These are phyloP conservation scores for Solanum chmielewskii DNA, from an alignment of 257 asterid species.

Conservation along the genomic window DNA sequence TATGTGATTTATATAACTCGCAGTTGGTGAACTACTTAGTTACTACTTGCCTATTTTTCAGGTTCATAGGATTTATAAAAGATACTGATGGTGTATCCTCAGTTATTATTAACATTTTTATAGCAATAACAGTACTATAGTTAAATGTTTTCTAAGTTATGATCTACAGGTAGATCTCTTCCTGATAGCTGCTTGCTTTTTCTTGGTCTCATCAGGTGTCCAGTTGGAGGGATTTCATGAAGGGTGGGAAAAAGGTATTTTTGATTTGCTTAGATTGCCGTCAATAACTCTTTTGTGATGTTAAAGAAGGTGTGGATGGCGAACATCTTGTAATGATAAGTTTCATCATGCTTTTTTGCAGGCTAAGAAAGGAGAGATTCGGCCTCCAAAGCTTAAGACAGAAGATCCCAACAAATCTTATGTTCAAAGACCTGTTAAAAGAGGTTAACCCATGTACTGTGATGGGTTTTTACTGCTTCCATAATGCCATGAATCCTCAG, in stretches of 20 bases:
- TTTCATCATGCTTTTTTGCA: constrained; percentile 2
- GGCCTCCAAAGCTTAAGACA: constrained; percentile 97
- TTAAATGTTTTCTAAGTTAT: neutral
- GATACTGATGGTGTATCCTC: neutral
- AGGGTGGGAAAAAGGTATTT: constrained; percentile 90
- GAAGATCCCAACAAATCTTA: constrained; percentile 99
- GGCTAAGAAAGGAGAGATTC: constrained; percentile 92
- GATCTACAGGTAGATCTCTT: neutral
- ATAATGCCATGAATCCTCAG: neutral
- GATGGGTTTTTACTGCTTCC: neutral
- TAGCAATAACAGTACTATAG: neutral
- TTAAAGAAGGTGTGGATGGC: neutral
- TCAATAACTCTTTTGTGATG: neutral
- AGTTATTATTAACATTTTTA: neutral
- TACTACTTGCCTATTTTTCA: neutral
- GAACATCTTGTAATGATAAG: neutral
- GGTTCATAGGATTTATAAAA: neutral
- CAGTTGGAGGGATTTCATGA: constrained; percentile 98
- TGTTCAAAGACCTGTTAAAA: constrained; percentile 90
- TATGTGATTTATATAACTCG: neutral
- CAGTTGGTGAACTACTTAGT: neutral
- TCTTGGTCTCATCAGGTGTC: constrained; percentile 48
- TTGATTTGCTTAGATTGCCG: neutral
- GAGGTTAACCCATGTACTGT: constrained; percentile 17
- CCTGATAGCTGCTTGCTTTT: neutral